Conservation (phyloP, 805 yeast genomes). For the Cyberlindnera suaveolens region DNA sequence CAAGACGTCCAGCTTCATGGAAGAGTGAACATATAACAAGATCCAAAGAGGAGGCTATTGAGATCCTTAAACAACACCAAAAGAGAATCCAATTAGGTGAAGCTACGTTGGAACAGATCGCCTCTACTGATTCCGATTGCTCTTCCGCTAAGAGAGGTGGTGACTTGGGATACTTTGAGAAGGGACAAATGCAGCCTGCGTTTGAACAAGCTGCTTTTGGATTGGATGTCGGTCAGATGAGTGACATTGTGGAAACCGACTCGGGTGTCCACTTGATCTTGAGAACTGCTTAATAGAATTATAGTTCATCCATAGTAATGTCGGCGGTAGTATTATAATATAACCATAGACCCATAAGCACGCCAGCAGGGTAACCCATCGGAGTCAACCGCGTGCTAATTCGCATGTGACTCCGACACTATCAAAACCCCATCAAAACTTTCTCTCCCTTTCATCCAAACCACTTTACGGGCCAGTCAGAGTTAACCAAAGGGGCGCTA, state of each 20-base stretch:
- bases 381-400: not conserved
- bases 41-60: conserved; percentile 77
- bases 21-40: conserved; percentile 70
- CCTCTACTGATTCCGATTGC: conserved; percentile 83
- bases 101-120: conserved; percentile 61
- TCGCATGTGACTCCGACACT: conserved; percentile 1
- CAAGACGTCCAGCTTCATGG: conserved; percentile 92
- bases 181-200: conserved; percentile 92
- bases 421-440: too few relatives aligned
- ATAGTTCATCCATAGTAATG: too few relatives aligned
- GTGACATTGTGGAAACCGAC: conserved; percentile 80
- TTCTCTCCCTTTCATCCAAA: not conserved
- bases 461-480: too few relatives aligned
- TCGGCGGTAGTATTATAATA: not conserved
- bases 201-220: conserved; percentile 86
- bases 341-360: not conserved
- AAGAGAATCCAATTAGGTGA: conserved; percentile 58
- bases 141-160: conserved; percentile 83
- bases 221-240: conserved; percentile 75
- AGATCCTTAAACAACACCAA: conserved; percentile 51
- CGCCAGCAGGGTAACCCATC: not conserved
- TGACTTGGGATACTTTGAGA: conserved; percentile 83
- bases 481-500: too few relatives aligned
- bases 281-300: conserved; percentile 52
- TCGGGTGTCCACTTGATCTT: conserved; percentile 88